These are phyloP conservation scores for Cylindricascospora bacillispora DNA, from an alignment of 1,139 yeast species.

Conservation along the genomic window DNA sequence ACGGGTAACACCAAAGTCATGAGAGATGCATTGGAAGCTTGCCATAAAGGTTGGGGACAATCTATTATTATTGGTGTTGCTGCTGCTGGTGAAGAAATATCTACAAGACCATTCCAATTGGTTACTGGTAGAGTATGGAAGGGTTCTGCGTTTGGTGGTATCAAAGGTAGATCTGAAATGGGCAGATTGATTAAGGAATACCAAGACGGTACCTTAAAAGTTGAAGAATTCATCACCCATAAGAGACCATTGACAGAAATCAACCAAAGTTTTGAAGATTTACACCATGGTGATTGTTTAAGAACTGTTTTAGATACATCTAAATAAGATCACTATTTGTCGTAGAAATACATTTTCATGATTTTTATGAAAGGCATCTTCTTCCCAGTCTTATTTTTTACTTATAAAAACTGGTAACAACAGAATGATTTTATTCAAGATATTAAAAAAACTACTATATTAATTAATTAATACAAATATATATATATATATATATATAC, in stretches of 20 bases:
- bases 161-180: conserved; percentile 92
- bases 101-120: conserved; percentile 96
- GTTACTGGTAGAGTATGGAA: conserved; percentile 98
- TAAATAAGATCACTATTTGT: background rate
- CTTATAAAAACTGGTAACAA: too few relatives aligned
- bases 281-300: conserved; percentile 88
- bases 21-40: conserved; percentile 92
- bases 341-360: too few relatives aligned
- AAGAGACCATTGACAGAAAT: conserved; percentile 65
- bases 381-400: too few relatives aligned
- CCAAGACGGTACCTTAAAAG: conserved; percentile 69
- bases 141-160: conserved; percentile 98
- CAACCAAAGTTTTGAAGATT: conserved; percentile 84
- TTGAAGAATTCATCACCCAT: conserved; percentile 92
- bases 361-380: too few relatives aligned
- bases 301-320: conserved; percentile 57
- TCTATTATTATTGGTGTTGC: conserved; percentile 95
- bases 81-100: conserved; percentile 92
- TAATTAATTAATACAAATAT: too few relatives aligned
- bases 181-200: conserved; percentile 85
- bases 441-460: too few relatives aligned
- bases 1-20: conserved; percentile 92
- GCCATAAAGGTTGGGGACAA: conserved; percentile 99
- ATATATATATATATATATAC: too few relatives aligned
- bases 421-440: too few relatives aligned